Conservation (phyloP, 768 basidiomycete genomes). For the Amanita thiersii region DNA sequence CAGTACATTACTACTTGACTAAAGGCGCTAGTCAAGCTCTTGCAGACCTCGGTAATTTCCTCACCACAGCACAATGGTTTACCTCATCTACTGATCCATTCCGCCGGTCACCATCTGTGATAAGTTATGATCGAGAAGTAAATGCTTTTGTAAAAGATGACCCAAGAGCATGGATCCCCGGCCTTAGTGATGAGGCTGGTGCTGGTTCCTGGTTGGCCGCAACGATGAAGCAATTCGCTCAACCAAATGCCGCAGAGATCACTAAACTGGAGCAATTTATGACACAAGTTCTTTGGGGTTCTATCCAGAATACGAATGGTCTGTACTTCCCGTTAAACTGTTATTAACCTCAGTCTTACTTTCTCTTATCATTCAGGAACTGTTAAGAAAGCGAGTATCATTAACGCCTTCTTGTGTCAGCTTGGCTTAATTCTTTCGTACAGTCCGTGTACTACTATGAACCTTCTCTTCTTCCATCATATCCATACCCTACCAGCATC, state of each 20-base stretch:
- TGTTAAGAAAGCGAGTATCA: too few relatives aligned
- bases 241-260: conserved; percentile 46
- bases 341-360: conserved; percentile 10
- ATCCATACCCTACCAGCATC: too few relatives aligned
- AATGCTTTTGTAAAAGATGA: conserved; percentile 43
- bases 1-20: too few relatives aligned
- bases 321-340: background rate
- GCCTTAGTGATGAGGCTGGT: conserved; percentile 52
- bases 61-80: conserved; percentile 49
- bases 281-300: conserved; percentile 37
- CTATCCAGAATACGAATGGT: conserved; percentile 44
- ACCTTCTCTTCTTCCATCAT: too few relatives aligned
- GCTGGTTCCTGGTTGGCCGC: conserved; percentile 52
- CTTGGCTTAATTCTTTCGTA: too few relatives aligned
- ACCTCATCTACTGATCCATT: conserved; percentile 41
- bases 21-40: too few relatives aligned
- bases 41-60: conserved; percentile 43
- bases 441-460: too few relatives aligned
- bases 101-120: conserved; percentile 42
- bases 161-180: conserved; percentile 51
- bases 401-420: too few relatives aligned
- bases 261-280: conserved; percentile 43
- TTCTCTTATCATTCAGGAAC: too few relatives aligned
- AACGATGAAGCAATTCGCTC: conserved; percentile 47
- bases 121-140: conserved; percentile 44